Evolutionary conservation across 306 rosid genomes (phyloP), one percentile per base, ranked within the genome.

Genomic region (Lupinus albus): DNA sequence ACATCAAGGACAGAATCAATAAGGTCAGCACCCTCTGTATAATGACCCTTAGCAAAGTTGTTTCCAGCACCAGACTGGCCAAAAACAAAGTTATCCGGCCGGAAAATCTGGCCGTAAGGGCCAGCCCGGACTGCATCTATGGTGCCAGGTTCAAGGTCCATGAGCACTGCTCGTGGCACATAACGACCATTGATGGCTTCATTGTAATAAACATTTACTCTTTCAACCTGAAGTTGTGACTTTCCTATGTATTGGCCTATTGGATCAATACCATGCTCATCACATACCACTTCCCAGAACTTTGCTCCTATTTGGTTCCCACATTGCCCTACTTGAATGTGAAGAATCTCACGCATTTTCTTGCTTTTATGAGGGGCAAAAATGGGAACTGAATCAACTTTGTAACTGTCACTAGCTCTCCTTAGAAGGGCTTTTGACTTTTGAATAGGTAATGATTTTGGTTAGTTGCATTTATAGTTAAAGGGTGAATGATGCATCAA

Each of bases 91-190:
- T 86, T 88, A 35, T 85, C 95, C 0, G 89, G 95, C 11, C 95
- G 75, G 72, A 88, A 88, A 68, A 86, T 84, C 86, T 80, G 88
- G 11, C 95, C 91, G 1, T 86, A 84, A 1, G 86, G 89, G 0
- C 91, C 88, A 0, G 85, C 69, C 7, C 91, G 78, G 61, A 81
- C 51, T 6, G 86, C 74, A 2, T 86, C 95, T 89, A 88, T 88
- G 68, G 95, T 88, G 12, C 95, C 95, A 0, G 95, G 95, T 33
- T 88, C 95, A 10, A 88, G 89, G 75, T 88, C 95, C 91, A 88
- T 86, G 3, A 86, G 77, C 79, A 88, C 95, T 11, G 89, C 95
- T 6, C 95, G 59, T 1, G 95, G 95, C 72, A 88, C 95, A 9
- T 82, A 88, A 7, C 95, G 79, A 2, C 89, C 83, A 2, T 80